phyloP scores from a whole-genome alignment of 805 yeast genomes.

The Pichia pseudocactophila region DNA sequence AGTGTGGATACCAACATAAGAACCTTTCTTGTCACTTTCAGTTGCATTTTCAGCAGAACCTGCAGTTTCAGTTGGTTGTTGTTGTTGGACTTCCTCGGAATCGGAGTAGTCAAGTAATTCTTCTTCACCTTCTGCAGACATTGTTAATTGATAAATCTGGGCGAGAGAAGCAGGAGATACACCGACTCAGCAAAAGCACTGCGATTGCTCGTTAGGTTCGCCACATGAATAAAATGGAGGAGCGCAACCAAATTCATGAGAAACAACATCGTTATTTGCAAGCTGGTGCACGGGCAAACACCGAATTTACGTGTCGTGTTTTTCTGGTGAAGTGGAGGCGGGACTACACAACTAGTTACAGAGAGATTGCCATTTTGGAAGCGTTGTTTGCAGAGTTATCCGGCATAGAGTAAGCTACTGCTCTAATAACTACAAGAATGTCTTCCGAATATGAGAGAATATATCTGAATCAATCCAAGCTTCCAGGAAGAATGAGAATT shows the following conservation, averaged over 20 bases:
- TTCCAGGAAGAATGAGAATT: slow-evolving; percentile 83
- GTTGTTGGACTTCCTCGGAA: slow-evolving; percentile 77
- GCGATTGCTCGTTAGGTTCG: no score
- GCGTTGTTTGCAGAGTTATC: not conserved
- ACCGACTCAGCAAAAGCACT: not conserved
- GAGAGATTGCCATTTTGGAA: no score
- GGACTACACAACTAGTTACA: no score
- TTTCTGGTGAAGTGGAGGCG: no score
- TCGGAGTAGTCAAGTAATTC: slow-evolving; percentile 98
- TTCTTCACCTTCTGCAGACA: slow-evolving; percentile 98
- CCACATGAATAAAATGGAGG: no score
- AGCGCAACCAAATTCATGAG: no score
- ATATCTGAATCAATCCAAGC: slow-evolving; percentile 77
- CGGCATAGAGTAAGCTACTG: no score
- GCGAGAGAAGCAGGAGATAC: not conserved
- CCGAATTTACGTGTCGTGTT: no score
- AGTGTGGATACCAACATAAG: slow-evolving; percentile 96
- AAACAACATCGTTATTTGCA: no score
- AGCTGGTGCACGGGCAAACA: no score
- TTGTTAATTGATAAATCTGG: not conserved
- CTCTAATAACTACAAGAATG: slow-evolving; percentile 14
- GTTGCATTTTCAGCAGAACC: slow-evolving; percentile 34
- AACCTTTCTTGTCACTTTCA: slow-evolving; percentile 82
- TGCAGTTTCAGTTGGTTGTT: slow-evolving; percentile 32
- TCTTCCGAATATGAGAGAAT: slow-evolving; percentile 76